These are phyloP conservation scores for Pythium utonaiense DNA, from an alignment of 352 stramenopile genomes.

Conservation along the genomic window DNA sequence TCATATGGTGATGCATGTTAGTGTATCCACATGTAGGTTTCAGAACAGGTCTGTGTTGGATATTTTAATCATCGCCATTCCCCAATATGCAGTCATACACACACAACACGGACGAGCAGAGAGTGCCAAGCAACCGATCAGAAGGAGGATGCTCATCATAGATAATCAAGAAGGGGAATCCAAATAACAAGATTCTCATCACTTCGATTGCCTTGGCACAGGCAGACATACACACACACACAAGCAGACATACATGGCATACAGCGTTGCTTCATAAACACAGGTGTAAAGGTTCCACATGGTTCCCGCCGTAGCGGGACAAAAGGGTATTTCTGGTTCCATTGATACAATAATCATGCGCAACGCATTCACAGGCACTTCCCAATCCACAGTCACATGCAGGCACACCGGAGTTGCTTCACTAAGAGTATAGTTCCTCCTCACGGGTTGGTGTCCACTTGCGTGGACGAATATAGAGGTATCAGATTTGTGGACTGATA, in stretches of 20 bases:
- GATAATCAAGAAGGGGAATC: constrained; percentile 85
- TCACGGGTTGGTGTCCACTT: constrained; percentile 8
- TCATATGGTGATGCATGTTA: constrained; percentile 92
- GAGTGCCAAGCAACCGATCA: constrained; percentile 30
- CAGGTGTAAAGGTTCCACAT: constrained; percentile 84
- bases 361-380: constrained; percentile 19
- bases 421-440: constrained; percentile 10
- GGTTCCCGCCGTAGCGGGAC: constrained; percentile 58
- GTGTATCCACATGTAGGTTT: constrained; percentile 74
- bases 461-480: constrained; percentile 14
- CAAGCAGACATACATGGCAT: constrained; percentile 22
- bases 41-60: constrained; percentile 89
- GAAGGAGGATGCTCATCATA: constrained; percentile 77
- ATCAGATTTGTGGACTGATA: constrained; percentile 19
- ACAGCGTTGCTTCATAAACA: constrained; percentile 83
- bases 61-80: constrained; percentile 74
- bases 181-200: constrained; percentile 79
- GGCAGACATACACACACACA: constrained; percentile 9
- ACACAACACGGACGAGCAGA: too few species aligned
- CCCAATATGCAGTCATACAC: constrained; percentile 14
- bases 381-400: too few species aligned
- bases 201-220: constrained; percentile 33
- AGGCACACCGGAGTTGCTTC: constrained; percentile 11
- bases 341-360: constrained; percentile 50
- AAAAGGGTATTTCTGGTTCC: constrained; percentile 76